These are phyloP conservation scores for Trapa bicornis DNA, from an alignment of 345 rosid species.

Conservation along the genomic window DNA sequence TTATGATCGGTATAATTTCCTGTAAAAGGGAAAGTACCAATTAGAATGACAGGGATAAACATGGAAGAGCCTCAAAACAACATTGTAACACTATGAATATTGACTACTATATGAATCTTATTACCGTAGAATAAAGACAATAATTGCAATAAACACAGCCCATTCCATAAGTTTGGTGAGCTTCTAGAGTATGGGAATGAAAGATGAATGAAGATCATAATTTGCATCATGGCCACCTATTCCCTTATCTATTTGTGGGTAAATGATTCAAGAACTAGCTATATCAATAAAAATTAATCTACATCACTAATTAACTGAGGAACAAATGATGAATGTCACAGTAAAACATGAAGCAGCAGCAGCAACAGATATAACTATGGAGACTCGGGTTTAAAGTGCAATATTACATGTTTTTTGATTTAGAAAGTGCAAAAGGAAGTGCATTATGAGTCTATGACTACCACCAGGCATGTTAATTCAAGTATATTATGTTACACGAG, in stretches of 20 bases:
- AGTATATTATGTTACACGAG: not conserved
- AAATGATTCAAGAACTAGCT: not conserved
- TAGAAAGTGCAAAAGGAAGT: not conserved
- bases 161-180: not conserved
- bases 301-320: not conserved
- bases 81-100: not conserved
- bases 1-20: slow-evolving; percentile 83
- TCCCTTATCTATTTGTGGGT: not conserved
- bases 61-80: not conserved
- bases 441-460: not conserved
- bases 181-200: not conserved
- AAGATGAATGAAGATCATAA: not conserved
- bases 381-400: too few relatives aligned
- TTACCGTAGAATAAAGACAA: not conserved
- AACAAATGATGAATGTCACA: not conserved
- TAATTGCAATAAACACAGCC: not conserved
- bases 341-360: not conserved
- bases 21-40: slow-evolving; percentile 17
- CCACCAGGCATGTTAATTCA: too few relatives aligned
- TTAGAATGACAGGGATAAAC: not conserved
- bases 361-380: not conserved
- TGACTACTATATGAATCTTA: not conserved
- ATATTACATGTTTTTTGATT: too few relatives aligned
- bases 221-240: not conserved
- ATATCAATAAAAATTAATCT: not conserved